Conservation (phyloP, 2,329 filamentous ascomycete genomes). For the Cercospora citrullina region DNA sequence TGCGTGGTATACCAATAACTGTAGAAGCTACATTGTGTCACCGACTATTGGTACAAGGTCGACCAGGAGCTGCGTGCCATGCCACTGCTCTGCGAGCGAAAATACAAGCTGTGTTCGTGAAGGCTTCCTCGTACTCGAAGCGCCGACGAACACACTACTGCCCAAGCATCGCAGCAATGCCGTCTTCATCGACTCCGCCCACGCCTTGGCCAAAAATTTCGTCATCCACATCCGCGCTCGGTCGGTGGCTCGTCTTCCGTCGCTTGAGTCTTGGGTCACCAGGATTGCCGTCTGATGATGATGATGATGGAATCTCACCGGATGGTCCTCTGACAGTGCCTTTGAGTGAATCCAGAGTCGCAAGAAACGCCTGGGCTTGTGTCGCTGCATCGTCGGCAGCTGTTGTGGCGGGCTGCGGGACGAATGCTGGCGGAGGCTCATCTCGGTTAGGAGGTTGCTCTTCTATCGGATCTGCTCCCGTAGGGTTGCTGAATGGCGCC, state of each 20-base stretch:
- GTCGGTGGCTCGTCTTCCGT: constrained; percentile 38
- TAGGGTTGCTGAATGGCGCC: constrained; percentile 40
- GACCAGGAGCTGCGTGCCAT: constrained; percentile 1
- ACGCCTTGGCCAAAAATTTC: constrained; percentile 36
- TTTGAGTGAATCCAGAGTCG: constrained; percentile 29
- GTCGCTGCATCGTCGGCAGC: constrained; percentile 15
- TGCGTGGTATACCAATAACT: neutral
- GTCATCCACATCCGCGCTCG: constrained; percentile 30
- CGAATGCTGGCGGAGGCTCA: constrained; percentile 35
- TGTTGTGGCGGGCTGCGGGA: constrained; percentile 29
- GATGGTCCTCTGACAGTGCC: constrained; percentile 31
- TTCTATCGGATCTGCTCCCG: constrained; percentile 40
- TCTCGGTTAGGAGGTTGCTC: constrained; percentile 34
- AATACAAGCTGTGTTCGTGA: neutral
- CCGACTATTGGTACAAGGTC: constrained; percentile 5
- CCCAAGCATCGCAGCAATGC: constrained; percentile 37
- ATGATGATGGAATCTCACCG: constrained; percentile 24
- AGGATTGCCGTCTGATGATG: constrained; percentile 18
- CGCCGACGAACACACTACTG: constrained; percentile 9
- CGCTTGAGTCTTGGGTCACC: constrained; percentile 41
- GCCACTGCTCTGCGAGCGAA: neutral
- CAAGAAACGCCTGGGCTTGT: constrained; percentile 32
- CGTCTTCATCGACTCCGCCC: constrained; percentile 38
- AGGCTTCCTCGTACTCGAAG: neutral
- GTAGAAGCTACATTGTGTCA: neutral